Base-by-base conservation (phyloP, 1,139 yeast species). In the Suhomyces bokatorum region DNA sequence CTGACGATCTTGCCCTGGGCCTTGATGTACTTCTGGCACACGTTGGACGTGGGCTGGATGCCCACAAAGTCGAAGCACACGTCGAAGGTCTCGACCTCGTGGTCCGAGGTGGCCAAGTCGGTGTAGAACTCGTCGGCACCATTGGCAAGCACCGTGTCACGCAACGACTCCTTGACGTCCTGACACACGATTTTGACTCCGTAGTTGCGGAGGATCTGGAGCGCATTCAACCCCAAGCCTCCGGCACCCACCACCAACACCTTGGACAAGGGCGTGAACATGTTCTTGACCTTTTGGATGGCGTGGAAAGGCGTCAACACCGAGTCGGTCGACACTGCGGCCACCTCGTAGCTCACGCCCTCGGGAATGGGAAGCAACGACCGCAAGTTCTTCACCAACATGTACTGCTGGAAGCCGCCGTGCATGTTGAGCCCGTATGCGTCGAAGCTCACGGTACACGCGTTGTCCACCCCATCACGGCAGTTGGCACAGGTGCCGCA, bases 261-360 rank as follows among this genome's bases (percentile, higher is more conserved):
- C 49, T 68, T 73, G 10, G 67, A 49, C 5, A 69, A 60, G 12
- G 79, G 76, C 22, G 58, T 54, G 35, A 74, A 55, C 10, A 51
- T 44, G 17, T 58, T 55, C 38, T 58, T 64, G 4, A 73, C 75
- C 50, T 70, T 73, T 43, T 64, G 68, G 39, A 77, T 64, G 5
- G 81, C 79, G 53, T 76, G 81, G 58, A 64, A 75, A 6, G 81
- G 81, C 1, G 81, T 77, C 49, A 77, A 63, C 1, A 76, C 77
- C 1, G 80, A 75, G 52, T 77, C 76, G 48, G 75, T 69, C 12
- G 80, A 66, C 7, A 73, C 75, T 0, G 82, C 81, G 0, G 82
- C 82, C 15, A 60, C 64, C 40, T 63, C 80, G 46, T 66, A 74
- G 13, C 69, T 53, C 3, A 78, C 75, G 3, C 64, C 66, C 9